Evolutionary conservation across 2,329 filamentous ascomycete species (phyloP).

Genomic region (Dothiorella sarmentorum): DNA sequence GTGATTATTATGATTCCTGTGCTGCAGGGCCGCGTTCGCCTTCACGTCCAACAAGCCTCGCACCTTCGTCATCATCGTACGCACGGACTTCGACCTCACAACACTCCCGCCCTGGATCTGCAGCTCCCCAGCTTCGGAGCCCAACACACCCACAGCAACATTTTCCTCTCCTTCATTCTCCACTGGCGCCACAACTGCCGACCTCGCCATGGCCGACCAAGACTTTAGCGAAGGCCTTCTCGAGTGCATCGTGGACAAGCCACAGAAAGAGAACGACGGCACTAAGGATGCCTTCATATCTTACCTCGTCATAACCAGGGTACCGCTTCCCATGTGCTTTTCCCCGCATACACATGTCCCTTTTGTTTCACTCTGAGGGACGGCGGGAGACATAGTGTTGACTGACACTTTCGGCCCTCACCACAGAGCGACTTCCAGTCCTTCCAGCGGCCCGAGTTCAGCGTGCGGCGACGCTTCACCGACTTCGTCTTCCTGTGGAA

Average conservation of each 20-base stretch:
- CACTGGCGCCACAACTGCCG: neutral
- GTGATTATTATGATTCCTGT: too few species aligned
- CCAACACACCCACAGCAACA: constrained; percentile 8
- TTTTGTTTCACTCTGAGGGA: neutral
- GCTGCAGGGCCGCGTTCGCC: neutral
- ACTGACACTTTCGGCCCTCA: neutral
- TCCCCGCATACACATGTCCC: neutral
- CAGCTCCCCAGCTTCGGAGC: constrained; percentile 15
- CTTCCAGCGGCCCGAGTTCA: constrained; percentile 77
- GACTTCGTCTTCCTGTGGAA: constrained; percentile 98
- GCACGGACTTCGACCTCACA: constrained; percentile 17
- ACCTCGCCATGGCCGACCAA: constrained; percentile 18
- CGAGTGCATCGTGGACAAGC: constrained; percentile 77
- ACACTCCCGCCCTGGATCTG: constrained; percentile 17
- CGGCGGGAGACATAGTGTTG: neutral
- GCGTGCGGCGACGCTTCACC: constrained; percentile 86
- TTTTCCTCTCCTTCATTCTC: neutral
- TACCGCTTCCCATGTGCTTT: constrained; percentile 38
- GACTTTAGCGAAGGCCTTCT: constrained; percentile 60
- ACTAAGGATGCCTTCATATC: constrained; percentile 97
- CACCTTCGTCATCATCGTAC: constrained; percentile 14
- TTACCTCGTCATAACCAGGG: constrained; percentile 87
- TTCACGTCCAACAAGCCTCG: neutral
- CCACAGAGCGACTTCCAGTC: constrained; percentile 84
- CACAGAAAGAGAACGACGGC: constrained; percentile 92